phyloP scores from a whole-genome alignment of 352 stramenopile genomes.

The Pythium myriotylum region DNA sequence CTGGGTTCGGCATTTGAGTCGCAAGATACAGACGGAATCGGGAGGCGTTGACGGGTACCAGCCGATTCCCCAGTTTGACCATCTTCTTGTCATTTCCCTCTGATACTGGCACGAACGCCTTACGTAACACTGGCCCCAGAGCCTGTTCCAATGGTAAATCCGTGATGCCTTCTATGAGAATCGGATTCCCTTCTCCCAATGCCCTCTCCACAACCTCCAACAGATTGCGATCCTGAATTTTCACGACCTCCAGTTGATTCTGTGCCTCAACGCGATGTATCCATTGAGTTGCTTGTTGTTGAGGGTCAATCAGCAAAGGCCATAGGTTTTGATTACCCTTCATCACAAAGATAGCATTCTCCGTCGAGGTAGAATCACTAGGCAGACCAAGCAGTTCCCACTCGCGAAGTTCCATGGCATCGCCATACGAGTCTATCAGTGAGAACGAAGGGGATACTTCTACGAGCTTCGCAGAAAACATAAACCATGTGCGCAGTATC shows the following conservation, averaged over 20 bases:
- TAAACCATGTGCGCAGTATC: constrained; percentile 42
- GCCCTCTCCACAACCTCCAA: constrained; percentile 44
- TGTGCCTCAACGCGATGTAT: constrained; percentile 84
- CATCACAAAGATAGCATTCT: constrained; percentile 91
- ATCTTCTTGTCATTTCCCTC: background rate
- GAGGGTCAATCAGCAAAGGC: constrained; percentile 94
- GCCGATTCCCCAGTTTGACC: constrained; percentile 73
- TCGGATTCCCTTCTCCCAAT: constrained; percentile 38
- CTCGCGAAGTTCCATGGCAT: constrained; percentile 80
- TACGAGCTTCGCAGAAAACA: constrained; percentile 24
- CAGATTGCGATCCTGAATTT: constrained; percentile 53
- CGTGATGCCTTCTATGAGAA: constrained; percentile 64
- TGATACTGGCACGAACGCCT: constrained; percentile 23
- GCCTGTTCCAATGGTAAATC: constrained; percentile 51
- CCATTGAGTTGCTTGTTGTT: constrained; percentile 93
- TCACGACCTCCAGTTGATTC: constrained; percentile 71
- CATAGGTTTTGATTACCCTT: constrained; percentile 82
- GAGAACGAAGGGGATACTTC: constrained; percentile 49
- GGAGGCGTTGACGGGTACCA: constrained; percentile 69
- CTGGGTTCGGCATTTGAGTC: constrained; percentile 91
- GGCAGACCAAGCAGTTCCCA: constrained; percentile 90
- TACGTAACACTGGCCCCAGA: constrained; percentile 55
- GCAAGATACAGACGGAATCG: constrained; percentile 91
- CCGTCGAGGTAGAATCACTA: constrained; percentile 86
- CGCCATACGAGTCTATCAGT: constrained; percentile 73